A percentile compares a stretch with the other conserved stretches of the same genome.
Evolutionary conservation across 306 rosid genomes (phyloP).

Genomic region (Vigna radiata): DNA sequence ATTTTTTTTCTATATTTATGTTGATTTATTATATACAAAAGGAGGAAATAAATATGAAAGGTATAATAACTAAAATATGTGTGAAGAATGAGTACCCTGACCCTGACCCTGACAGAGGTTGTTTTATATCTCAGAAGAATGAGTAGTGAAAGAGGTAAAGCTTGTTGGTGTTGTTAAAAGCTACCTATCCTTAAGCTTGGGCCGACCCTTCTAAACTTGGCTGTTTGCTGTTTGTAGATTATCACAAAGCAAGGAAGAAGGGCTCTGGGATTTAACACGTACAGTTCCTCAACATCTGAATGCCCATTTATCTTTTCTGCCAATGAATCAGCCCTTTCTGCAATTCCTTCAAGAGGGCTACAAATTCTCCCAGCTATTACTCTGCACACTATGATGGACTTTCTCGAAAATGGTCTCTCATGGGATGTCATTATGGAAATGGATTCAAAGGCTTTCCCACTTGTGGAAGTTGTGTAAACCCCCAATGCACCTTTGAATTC

Average conservation of each 20-base stretch:
- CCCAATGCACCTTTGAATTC: slow-evolving; percentile 48
- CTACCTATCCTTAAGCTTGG: slow-evolving; percentile 21
- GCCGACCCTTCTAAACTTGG: slow-evolving; percentile 23
- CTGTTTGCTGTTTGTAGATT: slow-evolving; percentile 47
- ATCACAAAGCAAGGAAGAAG: slow-evolving; percentile 71
- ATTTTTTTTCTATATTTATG: too few relatives aligned
- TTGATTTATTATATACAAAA: too few relatives aligned
- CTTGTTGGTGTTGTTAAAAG: background rate
- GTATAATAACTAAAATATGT: too few relatives aligned
- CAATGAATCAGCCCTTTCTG: slow-evolving; percentile 43
- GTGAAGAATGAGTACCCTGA: too few relatives aligned
- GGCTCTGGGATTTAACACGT: slow-evolving; percentile 56
- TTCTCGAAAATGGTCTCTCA: slow-evolving; percentile 41
- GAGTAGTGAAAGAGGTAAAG: too few relatives aligned
- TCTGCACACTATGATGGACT: slow-evolving; percentile 63
- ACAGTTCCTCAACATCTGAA: slow-evolving; percentile 53
- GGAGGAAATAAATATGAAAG: too few relatives aligned
- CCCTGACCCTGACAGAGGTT: too few relatives aligned
- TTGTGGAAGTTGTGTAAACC: slow-evolving; percentile 50
- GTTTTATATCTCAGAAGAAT: too few relatives aligned
- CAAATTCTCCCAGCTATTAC: slow-evolving; percentile 69
- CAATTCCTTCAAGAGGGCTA: slow-evolving; percentile 39
- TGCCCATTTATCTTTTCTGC: slow-evolving; percentile 40
- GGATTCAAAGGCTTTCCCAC: slow-evolving; percentile 59
- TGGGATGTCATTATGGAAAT: slow-evolving; percentile 32